Base-by-base conservation (phyloP, 192 early-diverging fungal genomes). In the Coemansia sp. region DNA sequence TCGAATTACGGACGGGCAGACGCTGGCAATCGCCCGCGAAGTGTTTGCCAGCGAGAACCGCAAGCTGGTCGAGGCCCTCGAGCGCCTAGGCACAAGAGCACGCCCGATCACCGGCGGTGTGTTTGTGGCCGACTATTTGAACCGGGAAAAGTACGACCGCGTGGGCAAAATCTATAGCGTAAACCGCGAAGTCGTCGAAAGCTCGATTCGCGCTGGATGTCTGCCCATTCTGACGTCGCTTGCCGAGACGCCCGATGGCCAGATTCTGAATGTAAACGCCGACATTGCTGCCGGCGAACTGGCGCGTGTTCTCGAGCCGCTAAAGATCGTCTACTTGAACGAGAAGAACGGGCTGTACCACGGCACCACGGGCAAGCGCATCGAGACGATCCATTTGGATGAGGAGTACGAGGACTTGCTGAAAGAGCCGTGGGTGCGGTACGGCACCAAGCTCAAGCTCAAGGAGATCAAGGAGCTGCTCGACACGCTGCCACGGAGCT, bases 261-360 rank as follows among this genome's bases (percentile, higher is more conserved):
- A 99, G 76, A 94, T 97, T 60, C 84, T 99, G 63, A 99, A 99
- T 56, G 95, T 98, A 56, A 99, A 99, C 81, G 97, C 97, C 43
- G 97, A 99, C 78, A 92, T 97, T 43, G 97, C 96, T 22, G 96
- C 95, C 8, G 96, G 93, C 56, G 97, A 99, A 75, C 83, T 99
- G 54, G 97, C 96, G 19, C 90, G 90, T 27, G 97, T 95, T 0
- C 73, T 99, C 32, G 93, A 99, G 85, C 97, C 95, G 19, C 84
- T 99, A 29, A 99, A 98, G 83, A 96, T 97, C 58, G 93, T 99
- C 0, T 98, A 93, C 58, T 65, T 99, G 71, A 99, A 97, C 74
- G 97, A 99, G 79, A 97, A 99, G 86, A 94, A 95, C 54, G 95
- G 96, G 2, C 79, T 99, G 29, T 93, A 94, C 66, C 88, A 97